Base-by-base conservation (phyloP, 2,329 filamentous ascomycete species). In the Botryotinia convoluta region DNA sequence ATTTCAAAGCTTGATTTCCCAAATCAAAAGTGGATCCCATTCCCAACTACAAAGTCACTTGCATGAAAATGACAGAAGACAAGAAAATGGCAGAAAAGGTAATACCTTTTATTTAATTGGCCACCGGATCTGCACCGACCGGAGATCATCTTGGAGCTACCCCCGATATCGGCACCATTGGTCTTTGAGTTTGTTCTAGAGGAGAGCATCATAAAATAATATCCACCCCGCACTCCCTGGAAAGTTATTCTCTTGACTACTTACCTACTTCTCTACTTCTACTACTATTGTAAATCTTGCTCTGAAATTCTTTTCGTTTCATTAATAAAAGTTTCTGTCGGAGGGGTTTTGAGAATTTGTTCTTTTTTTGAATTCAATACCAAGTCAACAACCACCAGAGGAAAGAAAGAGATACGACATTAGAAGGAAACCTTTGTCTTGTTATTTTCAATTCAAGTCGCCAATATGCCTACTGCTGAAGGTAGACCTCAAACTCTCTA, bases 401-500 rank as follows among this genome's bases (percentile, higher is more conserved):
- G 60, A 57, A 65, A 45, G 32, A 29, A 54, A 68, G 22, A 37
- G 20, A 60, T 68, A 35, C 54, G 4, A 20, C 1, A 29, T 20
- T 37, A 10, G 44, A 51, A 51, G 26, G 51, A 54, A 29, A 18
- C 7, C n/a, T 54, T 16, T 16, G 51, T 54, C 63, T 67, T 51
- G 59, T 61, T 8, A 5, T n/a, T 61, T n/a, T 9, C n/a, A 29
- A 18, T n/a, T n/a, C 51, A 42, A n/a, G 2, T 29, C 22, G 62
- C n/a, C 60, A 65, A 44, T 32, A 73, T 73, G 72, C 72, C 72
- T 71, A 71, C 72, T 71, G 72, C 68, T 20, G 72, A 73, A 64
- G 68, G 72, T 61, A 65, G 72, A 63, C 68, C 72, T 45, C 72
- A 73, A 61, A 97, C 95, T 79, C 88, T 98, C 81, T 98, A 98